Evolutionary conservation across 2,329 filamentous ascomycete genomes (phyloP), one percentile per base, ranked within the genome.

Genomic region (Cordyceps farinosa): DNA sequence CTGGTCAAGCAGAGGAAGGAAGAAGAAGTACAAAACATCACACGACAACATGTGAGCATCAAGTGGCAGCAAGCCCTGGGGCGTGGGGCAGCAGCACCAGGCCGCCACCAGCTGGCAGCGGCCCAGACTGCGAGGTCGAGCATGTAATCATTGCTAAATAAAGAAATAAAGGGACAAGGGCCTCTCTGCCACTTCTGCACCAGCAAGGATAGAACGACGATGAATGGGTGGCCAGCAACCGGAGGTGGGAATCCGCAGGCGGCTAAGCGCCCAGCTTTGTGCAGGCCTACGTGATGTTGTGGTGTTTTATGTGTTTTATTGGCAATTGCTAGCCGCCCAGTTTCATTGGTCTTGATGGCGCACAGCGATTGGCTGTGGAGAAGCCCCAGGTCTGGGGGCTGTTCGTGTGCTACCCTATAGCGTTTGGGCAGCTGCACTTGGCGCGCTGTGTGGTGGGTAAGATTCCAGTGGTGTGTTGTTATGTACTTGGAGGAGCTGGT

Each of bases 11-110:
- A 22, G 13, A 32, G 30, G 27, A 59, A 57, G 61, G 10, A 32
- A 56, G 30, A 47, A 51, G 10, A 47, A 38, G 29, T 29, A 48
- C 34, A 11, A 22, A 27, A 42, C 53, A 62, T 48, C 48, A 56
- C 60, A 57, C 53, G 53, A 63, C 61, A 44, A 58, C 3, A 45
- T 30, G 60, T 62, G 60, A 62, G 44, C 40, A 62, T 36, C 60
- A 62, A 62, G 60, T 62, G 60, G 60, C 60, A 50, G 60, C 29
- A 48, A 30, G 32, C 13, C 47, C 32, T 40, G 60, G 34, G 52
- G 40, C 42, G 34, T 30, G 27, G 32, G 15, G 47, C 57, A 38
- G 42, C 58, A 47, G 36, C 29, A 44, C 30, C 32, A 30, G 30
- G 32, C 29, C 32, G 13, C 10, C 57, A 10, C 30, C 58, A 8